Base-by-base conservation (phyloP, 2,329 filamentous ascomycete genomes). In the Periglandula ipomoeae region DNA sequence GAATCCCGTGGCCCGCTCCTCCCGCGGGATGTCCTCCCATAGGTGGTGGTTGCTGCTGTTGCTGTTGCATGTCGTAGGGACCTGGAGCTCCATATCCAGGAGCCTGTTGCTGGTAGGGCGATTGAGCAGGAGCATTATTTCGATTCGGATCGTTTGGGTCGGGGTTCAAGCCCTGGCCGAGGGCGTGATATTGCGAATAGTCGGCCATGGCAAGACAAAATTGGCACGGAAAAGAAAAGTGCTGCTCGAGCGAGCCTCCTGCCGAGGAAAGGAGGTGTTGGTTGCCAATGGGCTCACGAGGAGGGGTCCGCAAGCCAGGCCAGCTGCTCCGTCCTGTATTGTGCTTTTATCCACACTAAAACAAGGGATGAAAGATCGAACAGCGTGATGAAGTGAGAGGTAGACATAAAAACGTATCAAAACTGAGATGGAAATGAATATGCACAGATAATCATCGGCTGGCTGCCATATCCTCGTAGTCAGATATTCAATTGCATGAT, bases 91-190 rank as follows among this genome's bases (percentile, higher is more conserved):
- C 61, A 47, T 62, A 61, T 50, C 54, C 59, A 53, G 51, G 48
- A 40, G 47, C 35, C 46, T 62, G 59, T 54, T 76, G 75, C 55
- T 78, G 73, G 57, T 81, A 81, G 17, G 73, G 75, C 49, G 76
- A 72, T 58, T 80, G 78, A 54, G 72, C 70, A 50, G 71, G 64
- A 51, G 70, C 70, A 58, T 63, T 66, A 50, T 69, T 70, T 63
- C 69, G 63, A 66, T 73, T 67, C 59, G 75, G 68, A 65, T 80
- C 66, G 66, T 78, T 71, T 60, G 78, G 69, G 55, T 82, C 75
- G 57, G 70, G 58, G 52, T 71, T 70, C 53, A 76, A 73, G 58
- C 73, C 75, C 58, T 80, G 75, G 43, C 76, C 78, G 47, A 79
- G 69, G 59, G 73, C 67, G 57, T 80, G 75, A 58, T 76, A 81